Conservation (phyloP, 768 basidiomycete species). For the Cubamyces lactineus region DNA sequence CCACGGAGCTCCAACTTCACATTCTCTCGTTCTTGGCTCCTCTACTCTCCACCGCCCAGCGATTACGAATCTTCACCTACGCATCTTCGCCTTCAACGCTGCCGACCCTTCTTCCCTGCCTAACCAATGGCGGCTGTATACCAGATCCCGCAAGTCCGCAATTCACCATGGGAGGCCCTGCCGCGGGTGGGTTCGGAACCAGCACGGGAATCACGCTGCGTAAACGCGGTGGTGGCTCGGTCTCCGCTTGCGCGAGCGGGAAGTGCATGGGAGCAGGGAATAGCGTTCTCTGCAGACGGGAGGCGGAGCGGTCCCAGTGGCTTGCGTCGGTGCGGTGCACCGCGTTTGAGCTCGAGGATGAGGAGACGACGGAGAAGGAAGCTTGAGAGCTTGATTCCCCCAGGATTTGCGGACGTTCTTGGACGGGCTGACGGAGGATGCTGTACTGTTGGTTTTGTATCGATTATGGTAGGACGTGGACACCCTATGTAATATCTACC, state of each 20-base stretch:
- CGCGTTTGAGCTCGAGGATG: constrained; percentile 41
- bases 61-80: constrained; percentile 53
- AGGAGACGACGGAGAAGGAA: neutral
- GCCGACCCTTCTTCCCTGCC: constrained; percentile 37
- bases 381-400: neutral
- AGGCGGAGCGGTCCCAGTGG: constrained; percentile 51
- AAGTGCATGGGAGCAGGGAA: constrained; percentile 44
- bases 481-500: neutral
- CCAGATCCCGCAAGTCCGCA: constrained; percentile 42
- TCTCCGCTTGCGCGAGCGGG: constrained; percentile 36
- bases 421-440: neutral
- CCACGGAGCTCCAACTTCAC: constrained; percentile 59
- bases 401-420: neutral
- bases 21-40: constrained; percentile 63
- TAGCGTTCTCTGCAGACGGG: constrained; percentile 44
- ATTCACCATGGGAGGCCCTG: constrained; percentile 32
- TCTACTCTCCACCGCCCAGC: constrained; percentile 56
- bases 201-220: constrained; percentile 17
- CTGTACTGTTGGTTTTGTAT: constrained; percentile 2
- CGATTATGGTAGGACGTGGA: neutral
- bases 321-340: constrained; percentile 50
- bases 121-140: constrained; percentile 30
- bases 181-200: constrained; percentile 30
- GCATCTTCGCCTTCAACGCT: constrained; percentile 53
- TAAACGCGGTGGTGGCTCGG: constrained; percentile 22